Percentiles rank a stretch among this genome's conserved stretches.
Evolutionary conservation across 495 filamentous ascomycete species (phyloP).

Genomic region (Hypomontagnella submonticulosa): DNA sequence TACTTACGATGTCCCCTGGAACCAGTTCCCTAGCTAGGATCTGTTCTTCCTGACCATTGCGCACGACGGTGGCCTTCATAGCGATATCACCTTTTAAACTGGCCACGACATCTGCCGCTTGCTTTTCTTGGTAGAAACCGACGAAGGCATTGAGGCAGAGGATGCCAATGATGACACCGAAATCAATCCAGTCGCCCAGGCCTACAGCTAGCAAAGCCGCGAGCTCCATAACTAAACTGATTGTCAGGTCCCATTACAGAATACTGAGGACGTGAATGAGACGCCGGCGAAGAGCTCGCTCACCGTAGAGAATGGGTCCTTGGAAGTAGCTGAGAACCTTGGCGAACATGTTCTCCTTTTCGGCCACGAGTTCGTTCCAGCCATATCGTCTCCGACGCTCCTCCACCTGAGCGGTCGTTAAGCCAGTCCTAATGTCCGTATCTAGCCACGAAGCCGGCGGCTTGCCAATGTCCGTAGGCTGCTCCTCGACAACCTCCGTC

Average conservation of each 20-base stretch:
- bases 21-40: conserved; percentile 84
- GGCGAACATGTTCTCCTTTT: conserved; percentile 81
- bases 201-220: conserved; percentile 82
- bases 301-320: conserved; percentile 87
- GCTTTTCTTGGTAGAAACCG: conserved; percentile 90
- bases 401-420: conserved; percentile 69
- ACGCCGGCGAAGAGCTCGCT: conserved; percentile 37
- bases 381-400: conserved; percentile 72
- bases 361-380: conserved; percentile 78
- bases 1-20: conserved; percentile 80
- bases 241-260: conserved; percentile 22
- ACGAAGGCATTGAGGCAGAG: conserved; percentile 82
- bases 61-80: conserved; percentile 77
- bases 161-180: conserved; percentile 85
- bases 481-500: conserved; percentile 44
- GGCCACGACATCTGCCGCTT: conserved; percentile 85
- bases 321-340: conserved; percentile 84
- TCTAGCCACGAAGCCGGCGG: conserved; percentile 78
- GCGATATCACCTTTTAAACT: conserved; percentile 86
- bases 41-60: conserved; percentile 75
- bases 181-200: conserved; percentile 84
- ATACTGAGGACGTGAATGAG: neutral
- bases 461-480: conserved; percentile 54
- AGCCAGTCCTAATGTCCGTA: conserved; percentile 73
- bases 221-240: conserved; percentile 78